Percentiles rank a stretch among this genome's conserved stretches.
Evolutionary conservation across 2,329 filamentous ascomycete genomes (phyloP).

Genomic region (Harringtonia lauricola): DNA sequence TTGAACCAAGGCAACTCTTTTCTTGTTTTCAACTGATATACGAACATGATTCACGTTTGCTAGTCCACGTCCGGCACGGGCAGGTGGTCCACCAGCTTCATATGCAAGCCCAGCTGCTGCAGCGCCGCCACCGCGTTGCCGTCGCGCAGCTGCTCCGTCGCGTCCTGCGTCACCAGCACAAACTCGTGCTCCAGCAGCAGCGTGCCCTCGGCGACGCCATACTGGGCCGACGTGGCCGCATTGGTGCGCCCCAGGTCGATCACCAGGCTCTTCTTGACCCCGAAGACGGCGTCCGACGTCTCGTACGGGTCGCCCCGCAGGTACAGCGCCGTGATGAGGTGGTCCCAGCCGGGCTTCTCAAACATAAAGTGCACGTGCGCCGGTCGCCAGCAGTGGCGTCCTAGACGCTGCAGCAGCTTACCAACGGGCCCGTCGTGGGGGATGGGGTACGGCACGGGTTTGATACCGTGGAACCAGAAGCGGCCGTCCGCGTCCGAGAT

Average conservation of each 20-base stretch:
- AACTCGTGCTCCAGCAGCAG: conserved; percentile 64
- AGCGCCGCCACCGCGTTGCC: conserved; percentile 54
- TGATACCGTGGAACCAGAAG: conserved; percentile 80
- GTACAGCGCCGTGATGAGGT: conserved; percentile 76
- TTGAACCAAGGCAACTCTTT: neutral
- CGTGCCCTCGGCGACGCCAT: conserved; percentile 51
- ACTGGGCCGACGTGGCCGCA: conserved; percentile 44
- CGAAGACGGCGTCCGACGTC: conserved; percentile 75
- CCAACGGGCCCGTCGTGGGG: conserved; percentile 78
- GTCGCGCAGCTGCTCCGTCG: conserved; percentile 56
- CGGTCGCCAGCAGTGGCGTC: conserved; percentile 68
- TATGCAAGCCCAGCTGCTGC: conserved; percentile 51
- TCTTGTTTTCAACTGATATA: neutral
- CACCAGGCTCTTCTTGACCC: conserved; percentile 72
- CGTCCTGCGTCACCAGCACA: conserved; percentile 60
- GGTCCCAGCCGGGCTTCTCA: conserved; percentile 66
- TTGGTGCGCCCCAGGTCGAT: conserved; percentile 46
- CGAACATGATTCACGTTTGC: neutral
- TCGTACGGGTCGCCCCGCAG: conserved; percentile 71
- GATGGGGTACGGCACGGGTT: conserved; percentile 77
- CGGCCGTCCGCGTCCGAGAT: conserved; percentile 55
- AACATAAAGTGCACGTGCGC: conserved; percentile 87
- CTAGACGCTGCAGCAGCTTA: conserved; percentile 50
- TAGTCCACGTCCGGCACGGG: conserved; percentile 58
- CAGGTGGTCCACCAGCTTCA: conserved; percentile 66